These are phyloP conservation scores for Arthroderma uncinatum DNA, from an alignment of 2,329 filamentous ascomycete species.

Conservation along the genomic window DNA sequence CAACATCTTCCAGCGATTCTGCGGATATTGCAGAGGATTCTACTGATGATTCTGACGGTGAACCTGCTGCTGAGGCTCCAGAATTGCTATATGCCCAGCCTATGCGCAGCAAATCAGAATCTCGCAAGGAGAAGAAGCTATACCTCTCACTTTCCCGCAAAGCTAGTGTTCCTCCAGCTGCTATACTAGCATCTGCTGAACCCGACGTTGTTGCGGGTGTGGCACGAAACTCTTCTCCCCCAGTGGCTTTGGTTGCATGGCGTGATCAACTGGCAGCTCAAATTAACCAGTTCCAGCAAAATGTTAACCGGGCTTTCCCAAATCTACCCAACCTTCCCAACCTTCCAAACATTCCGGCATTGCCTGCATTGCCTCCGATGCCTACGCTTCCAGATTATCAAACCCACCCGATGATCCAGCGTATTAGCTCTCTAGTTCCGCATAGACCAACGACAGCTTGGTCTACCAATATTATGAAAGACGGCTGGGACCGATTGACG, in stretches of 20 bases:
- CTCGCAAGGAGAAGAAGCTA: constrained; percentile 8
- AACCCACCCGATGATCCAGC: constrained; percentile 58
- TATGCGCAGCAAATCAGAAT: constrained; percentile 9
- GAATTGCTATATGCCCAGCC: constrained; percentile 18
- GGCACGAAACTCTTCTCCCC: constrained; percentile 38
- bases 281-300: constrained; percentile 65
- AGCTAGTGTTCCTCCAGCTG: constrained; percentile 13
- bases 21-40: constrained; percentile 34
- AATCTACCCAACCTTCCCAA: constrained; percentile 47
- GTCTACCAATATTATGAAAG: constrained; percentile 23
- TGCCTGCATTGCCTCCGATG: constrained; percentile 35
- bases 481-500: constrained; percentile 55
- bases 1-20: constrained; percentile 37
- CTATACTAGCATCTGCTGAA: constrained; percentile 19
- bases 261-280: constrained; percentile 63
- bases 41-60: constrained; percentile 22
- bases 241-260: constrained; percentile 57
- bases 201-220: constrained; percentile 20
- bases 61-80: constrained; percentile 18
- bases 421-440: constrained; percentile 63
- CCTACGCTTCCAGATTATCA: constrained; percentile 61
- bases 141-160: constrained; percentile 16
- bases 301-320: constrained; percentile 54
- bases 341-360: background rate
- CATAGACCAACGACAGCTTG: constrained; percentile 46